Base-by-base conservation (phyloP, 2,329 filamentous ascomycete genomes). In the Allantophomopsis lycopodina region DNA sequence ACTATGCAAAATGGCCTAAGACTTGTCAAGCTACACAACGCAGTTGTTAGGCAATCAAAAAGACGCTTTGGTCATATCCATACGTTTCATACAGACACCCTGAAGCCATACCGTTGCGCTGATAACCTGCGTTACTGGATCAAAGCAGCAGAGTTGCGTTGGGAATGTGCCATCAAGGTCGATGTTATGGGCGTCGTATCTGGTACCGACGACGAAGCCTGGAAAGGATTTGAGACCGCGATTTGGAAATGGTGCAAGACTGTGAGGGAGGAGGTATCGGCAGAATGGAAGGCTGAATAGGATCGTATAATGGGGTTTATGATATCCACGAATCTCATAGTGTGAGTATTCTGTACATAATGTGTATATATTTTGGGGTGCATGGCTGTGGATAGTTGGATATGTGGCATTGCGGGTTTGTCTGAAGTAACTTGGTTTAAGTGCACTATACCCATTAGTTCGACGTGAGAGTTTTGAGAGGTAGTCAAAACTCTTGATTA, bases 41-140 rank as follows among this genome's bases (percentile, higher is more conserved):
- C 81, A 12, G 77, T 85, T 0, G 83, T 98, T 23, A 76, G 77
- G 53, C 84, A 84, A 56, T 95, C 88, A 16, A 79, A 81, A 54
- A 73, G 85, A 21, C 83, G 83, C 7, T 96, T 96, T 56, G 87
- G 88, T 39, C 76, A 84, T 46, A 95, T 98, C 55, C 86, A 85
- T 42, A 73, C 73, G 8, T 95, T 82, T 59, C 91, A 96, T 58
- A 79, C 78, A n/a, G 87, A 98, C 58, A 89, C 91, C 8, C 79
- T 77, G 44, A 96, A 96, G 61, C 91, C 91, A 0, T 98, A 98
- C 58, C 81, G 91, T 37, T 80, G 80, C 46, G 86, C 88, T 3
- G 91, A 98, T 50, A 98, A 98, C 57, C 69, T 98, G 45, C 76
- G 87, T 32, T 98, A 83, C 66, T 98, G 91, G 89, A 74, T 83